Percentiles rank a stretch among this genome's conserved stretches.
These are phyloP conservation scores for Ulota crispa DNA, from an alignment of 225 moss, liverwort and hornwort genomes.

Conservation along the genomic window DNA sequence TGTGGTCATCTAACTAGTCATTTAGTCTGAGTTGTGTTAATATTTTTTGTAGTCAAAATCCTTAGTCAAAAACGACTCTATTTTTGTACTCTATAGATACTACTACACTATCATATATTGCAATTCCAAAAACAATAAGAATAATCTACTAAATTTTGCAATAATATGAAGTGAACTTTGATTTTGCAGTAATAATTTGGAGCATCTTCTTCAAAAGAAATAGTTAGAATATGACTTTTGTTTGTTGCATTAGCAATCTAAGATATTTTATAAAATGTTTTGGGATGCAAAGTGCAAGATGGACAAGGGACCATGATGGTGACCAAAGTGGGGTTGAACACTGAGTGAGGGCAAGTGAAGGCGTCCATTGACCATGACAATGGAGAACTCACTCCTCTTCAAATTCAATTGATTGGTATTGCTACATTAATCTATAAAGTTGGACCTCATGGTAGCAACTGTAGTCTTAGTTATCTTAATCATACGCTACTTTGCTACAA, in stretches of 20 bases:
- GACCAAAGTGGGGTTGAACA: constrained; percentile 51
- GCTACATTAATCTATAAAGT: constrained; percentile 75
- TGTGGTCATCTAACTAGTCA: too few species aligned
- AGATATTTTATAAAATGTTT: constrained; percentile 9
- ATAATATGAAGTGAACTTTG: background rate
- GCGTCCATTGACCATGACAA: constrained; percentile 63
- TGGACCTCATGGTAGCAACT: constrained; percentile 59
- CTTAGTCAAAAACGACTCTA: too few species aligned
- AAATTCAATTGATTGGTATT: constrained; percentile 59
- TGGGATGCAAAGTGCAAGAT: constrained; percentile 61
- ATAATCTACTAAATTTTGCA: background rate
- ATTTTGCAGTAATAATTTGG: background rate
- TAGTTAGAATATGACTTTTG: background rate
- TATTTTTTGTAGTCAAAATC: too few species aligned
- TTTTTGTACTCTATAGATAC: too few species aligned
- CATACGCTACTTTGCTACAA: constrained; percentile 36
- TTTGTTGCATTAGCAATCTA: background rate
- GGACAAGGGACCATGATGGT: constrained; percentile 70
- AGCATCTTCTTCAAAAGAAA: background rate
- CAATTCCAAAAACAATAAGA: background rate
- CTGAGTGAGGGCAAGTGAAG: constrained; percentile 53
- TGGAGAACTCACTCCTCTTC: constrained; percentile 68
- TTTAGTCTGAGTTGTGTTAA: too few species aligned
- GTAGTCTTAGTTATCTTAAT: constrained; percentile 58
- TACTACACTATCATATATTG: background rate